Conservation (phyloP, 495 filamentous ascomycete species). For the Pyrenula aspistea region DNA sequence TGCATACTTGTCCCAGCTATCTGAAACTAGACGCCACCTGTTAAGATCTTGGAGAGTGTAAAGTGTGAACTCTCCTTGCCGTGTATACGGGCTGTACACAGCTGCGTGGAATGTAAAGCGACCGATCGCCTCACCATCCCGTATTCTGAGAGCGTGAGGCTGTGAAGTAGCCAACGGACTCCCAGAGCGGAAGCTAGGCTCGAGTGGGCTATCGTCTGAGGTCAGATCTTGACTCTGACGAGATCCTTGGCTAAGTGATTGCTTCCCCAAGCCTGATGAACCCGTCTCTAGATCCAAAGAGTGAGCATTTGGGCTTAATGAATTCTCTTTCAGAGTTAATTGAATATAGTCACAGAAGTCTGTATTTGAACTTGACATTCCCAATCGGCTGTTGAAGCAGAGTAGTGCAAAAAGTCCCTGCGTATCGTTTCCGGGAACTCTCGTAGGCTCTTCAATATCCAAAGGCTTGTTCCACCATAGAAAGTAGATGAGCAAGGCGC, state of each 20-base stretch:
- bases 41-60: not conserved
- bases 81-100: too few species aligned
- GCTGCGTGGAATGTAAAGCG: too few species aligned
- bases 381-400: not conserved
- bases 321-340: not conserved
- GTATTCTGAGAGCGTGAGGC: too few species aligned
- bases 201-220: too few species aligned
- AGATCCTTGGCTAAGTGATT: too few species aligned
- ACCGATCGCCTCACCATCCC: too few species aligned
- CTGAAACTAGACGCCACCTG: not conserved
- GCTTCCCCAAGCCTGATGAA: too few species aligned
- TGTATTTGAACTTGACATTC: not conserved
- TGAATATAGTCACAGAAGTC: not conserved
- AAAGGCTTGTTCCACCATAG: constrained; percentile 26
- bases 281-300: not conserved
- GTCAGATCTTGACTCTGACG: too few species aligned
- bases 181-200: too few species aligned
- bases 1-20: not conserved
- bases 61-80: not conserved
- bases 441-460: constrained; percentile 11
- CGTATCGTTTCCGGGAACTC: constrained; percentile 1
- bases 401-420: not conserved
- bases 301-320: not conserved
- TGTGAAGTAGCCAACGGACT: too few species aligned
- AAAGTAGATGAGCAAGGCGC: constrained; percentile 17